Base-by-base conservation (phyloP, 1,284 basidiomycete species). In the Cryptococcus hybrid region DNA sequence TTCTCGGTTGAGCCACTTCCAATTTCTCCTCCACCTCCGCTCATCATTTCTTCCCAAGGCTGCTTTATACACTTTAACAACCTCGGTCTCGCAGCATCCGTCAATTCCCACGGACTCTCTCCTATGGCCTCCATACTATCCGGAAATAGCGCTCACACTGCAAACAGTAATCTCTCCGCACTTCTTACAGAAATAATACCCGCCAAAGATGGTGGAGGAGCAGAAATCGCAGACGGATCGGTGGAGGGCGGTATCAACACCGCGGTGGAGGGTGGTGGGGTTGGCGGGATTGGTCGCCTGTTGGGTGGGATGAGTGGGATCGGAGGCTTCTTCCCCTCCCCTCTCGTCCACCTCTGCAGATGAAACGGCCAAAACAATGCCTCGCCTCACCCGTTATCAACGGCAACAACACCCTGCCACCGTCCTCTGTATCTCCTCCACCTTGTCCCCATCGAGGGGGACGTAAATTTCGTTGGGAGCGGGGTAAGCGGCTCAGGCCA, bases 201-300 rank as follows among this genome's bases (percentile, higher is more conserved):
- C 87, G 5, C 88, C 88, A 74, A 96, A 95, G 58, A 97, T 86
- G 12, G 90, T 92, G 3, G 91, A 92, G 79, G 89, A 88, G 75
- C 94, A 97, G 2, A 88, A 91, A 76, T 97, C 92, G 7, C 58
- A 59, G 55, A 36, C 6, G 45, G 24, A 24, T 24, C 24, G 18
- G 7, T 11, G 11, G 66, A 38, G 38, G 55, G 39, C 34, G 47
- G 12, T 85, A 70, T 92, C 90, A 47, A 87, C 80, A 84, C 81
- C 0, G 80, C 75, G 18, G 80, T 80, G n/a, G 79, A 71, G 9
- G 40, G n/a, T n/a, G 40, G 9, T n/a, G 9, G 11, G 11, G 40
- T 42, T 42, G 40, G n/a, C 11, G n/a, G 34, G 3, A 89, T 79
- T 70, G 94, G 91, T 7, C 83, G 76, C 54, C 87, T 78, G 70